Evolutionary conservation across 306 rosid species (phyloP), one percentile per base, ranked within the genome.

Genomic region (Mucuna pruriens): DNA sequence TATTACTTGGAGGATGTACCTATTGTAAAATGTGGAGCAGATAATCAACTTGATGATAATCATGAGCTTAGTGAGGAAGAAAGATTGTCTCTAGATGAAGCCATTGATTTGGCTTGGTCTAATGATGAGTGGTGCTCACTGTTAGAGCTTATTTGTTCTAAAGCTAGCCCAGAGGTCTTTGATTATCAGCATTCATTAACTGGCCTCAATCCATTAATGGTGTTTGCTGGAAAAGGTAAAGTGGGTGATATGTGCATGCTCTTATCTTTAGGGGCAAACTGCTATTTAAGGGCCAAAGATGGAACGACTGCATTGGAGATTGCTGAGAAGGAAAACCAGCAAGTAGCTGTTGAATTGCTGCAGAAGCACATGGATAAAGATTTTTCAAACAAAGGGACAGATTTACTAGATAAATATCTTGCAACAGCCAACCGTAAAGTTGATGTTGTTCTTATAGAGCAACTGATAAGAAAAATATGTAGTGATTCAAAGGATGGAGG

Each of bases 1-100:
- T 90, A 75, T 84, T 95, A 90, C 86, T 85, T 95, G 93, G 99
- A 93, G 90, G 98, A 95, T 84, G 87, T 91, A 22, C 91, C 95
- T 68, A 81, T 92, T 58, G 75, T 95, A 72, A 85, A 86, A 63
- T 90, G 85, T 11, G 36, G 64, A 58, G 34, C 19, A 82, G 70
- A 75, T 73, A 90, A 91, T 80, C 91, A 91, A 87, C 88, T 87
- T 74, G 90, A 80, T 79, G 52, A 79, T 68, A n/a, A 80, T 75
- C 65, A 84, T 40, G 86, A 84, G 73, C 85, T 91, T 61, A 80
- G 89, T 62, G 89, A 83, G 86, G 96, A 87, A 74, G 89, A 88
- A 69, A 90, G 80, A 87, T 83, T 87, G 79, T 82, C 82, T 78
- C 84, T 95, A 42, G 98, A 95, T 77, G 97, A 91, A 86, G 97